phyloP scores from a whole-genome alignment of 1,139 yeast genomes.

The Candida frijolesensis region DNA sequence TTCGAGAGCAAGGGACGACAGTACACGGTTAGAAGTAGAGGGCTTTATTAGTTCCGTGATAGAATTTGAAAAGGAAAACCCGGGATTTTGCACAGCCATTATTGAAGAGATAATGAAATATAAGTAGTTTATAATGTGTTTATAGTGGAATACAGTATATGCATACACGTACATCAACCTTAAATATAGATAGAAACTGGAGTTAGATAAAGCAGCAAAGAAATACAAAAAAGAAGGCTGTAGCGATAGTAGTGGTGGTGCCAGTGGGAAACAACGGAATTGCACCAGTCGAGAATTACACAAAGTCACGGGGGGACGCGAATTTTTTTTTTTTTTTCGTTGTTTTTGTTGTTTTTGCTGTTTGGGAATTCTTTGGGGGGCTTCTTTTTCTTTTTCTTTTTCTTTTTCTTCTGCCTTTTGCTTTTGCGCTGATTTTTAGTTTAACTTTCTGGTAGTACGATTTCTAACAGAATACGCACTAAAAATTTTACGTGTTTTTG shows the following conservation, averaged over 20 bases:
- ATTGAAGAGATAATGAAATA: conserved; percentile 48
- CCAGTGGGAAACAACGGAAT: neutral
- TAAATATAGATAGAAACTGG: too few relatives aligned
- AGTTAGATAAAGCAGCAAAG: too few relatives aligned
- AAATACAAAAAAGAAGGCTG: too few relatives aligned
- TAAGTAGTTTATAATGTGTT: neutral
- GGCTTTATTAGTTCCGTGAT: conserved; percentile 38
- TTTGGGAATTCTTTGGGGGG: too few relatives aligned
- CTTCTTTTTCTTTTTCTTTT: neutral
- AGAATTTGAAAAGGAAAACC: conserved; percentile 52
- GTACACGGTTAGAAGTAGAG: conserved; percentile 48
- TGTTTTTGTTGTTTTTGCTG: too few relatives aligned
- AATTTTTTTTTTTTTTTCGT: neutral
- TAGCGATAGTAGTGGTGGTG: too few relatives aligned
- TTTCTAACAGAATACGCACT: neutral
- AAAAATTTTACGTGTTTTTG: neutral
- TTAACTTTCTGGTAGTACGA: neutral
- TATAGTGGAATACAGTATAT: too few relatives aligned
- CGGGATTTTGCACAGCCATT: conserved; percentile 67
- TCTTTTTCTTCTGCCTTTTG: neutral
- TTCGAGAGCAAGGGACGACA: conserved; percentile 48
- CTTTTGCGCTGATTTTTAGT: neutral
- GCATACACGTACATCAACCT: too few relatives aligned
- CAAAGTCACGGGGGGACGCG: neutral
- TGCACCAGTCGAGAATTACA: neutral